Evolutionary conservation across 345 rosid genomes (phyloP), one percentile per base, ranked within the genome.

Genomic region (Cardamine occulta): DNA sequence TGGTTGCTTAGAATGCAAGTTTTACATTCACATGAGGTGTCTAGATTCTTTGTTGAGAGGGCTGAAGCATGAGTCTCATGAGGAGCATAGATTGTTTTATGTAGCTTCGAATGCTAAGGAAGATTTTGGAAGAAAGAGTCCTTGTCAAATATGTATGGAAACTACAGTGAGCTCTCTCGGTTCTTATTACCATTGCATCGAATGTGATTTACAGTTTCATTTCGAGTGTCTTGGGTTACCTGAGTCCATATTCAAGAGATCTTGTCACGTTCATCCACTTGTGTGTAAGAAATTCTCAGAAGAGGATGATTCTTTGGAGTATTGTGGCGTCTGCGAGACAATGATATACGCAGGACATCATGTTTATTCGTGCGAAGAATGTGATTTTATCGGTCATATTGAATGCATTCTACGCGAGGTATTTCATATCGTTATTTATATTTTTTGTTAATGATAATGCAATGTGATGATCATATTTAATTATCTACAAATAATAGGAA

Each of bases 401-500:
- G 61, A 75, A 66, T 79, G 85, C 21, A 54, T 65, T 47, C 37
- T 76, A 17, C 28, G 19, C 21, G 29, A 70, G 80, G 83, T 80
- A 35, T 44, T 12, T 11, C 21, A 32, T 31, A n/a, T n/a, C n/a
- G n/a, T n/a, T n/a, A n/a, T 5, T 1, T 31, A 5, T 31, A 3
- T 6, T 31, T 7, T 31, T 31, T 31, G 7, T 31, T 31, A 5
- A 6, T 31, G 34, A 31, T 31, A 7, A 31, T 31, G 7, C 32
- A 31, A 31, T n/a, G n/a, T 31, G 8, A 7, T 32, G 35, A 32
- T 32, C 1, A n/a, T 32, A 32, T 32, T 6, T n/a, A n/a, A 6
- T 32, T 32, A 32, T 32, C 35, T 32, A 32, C 35, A 7, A 32
- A 32, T 1, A 29, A 31, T 31, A 53, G 73, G 39, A 39, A 39